Evolutionary conservation across 2,329 filamentous ascomycete species (phyloP), one percentile per base, ranked within the genome.

Genomic region (Claviceps purpurea): DNA sequence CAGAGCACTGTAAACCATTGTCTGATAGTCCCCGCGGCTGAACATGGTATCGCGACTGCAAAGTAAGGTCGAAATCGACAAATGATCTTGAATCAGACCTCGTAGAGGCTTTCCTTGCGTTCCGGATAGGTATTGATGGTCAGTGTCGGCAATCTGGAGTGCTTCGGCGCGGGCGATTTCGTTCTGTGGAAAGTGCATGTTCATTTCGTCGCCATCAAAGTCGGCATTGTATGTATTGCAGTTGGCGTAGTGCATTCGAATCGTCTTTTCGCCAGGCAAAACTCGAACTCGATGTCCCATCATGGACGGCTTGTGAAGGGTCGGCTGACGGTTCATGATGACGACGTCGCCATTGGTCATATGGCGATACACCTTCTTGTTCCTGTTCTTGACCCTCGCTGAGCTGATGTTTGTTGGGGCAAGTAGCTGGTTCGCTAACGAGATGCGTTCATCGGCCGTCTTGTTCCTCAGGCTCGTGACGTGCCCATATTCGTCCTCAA

Each of bases 181-280:
- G 60, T 95, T 97, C 61, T 98, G 93, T 1, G 93, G 93, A 63
- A 98, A 97, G 70, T 98, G 93, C 90, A 98, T 94, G 68, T 98
- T 98, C 93, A 98, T 98, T 69, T 98, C 93, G 65, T 98, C 93
- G 67, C 93, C 93, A 63, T 98, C 94, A 64, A 98, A 98, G 76
- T 98, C 93, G 37, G 93, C 93, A 61, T 98, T 98, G 75, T 98
- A 98, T 0, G 93, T 96, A 64, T 98, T 98, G 68, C 93, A 97
- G 67, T 98, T 98, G 61, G 93, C 91, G 70, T 98, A 98, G 73
- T 98, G 93, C 91, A 98, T 97, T 58, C 93, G 89, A 65, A 98
- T 90, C 0, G 93, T 97, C 71, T 95, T 95, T 68, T 98, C 94
- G 39, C 89, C 90, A 0, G 89, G 87, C 18, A 98, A 72, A 5